phyloP scores from a whole-genome alignment of 1,284 basidiomycete species.

The Malassezia psittaci region DNA sequence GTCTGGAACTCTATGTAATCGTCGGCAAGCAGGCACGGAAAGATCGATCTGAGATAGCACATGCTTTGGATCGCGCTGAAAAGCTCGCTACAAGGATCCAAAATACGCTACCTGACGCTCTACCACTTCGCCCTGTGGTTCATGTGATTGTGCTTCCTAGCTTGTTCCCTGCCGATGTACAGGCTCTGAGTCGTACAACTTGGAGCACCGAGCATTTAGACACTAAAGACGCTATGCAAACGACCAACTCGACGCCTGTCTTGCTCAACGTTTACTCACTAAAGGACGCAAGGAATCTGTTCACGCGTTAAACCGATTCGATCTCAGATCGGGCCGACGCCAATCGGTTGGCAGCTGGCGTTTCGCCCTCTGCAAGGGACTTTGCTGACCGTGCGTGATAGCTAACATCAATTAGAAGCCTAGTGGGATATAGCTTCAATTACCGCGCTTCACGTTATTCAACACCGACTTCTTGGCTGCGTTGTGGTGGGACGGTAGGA shows the following conservation, averaged over 20 bases:
- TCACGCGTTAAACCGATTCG: neutral
- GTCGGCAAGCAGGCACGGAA: constrained; percentile 29
- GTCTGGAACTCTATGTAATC: constrained; percentile 30
- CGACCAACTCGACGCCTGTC: neutral
- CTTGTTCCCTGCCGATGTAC: constrained; percentile 25
- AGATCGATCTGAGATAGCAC: constrained; percentile 17
- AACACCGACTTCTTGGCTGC: too few relatives aligned
- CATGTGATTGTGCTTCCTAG: constrained; percentile 34
- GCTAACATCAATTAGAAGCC: neutral
- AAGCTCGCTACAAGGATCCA: constrained; percentile 17
- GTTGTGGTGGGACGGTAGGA: too few relatives aligned
- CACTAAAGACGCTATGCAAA: neutral
- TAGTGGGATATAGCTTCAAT: neutral
- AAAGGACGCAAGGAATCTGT: constrained; percentile 2
- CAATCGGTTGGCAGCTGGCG: constrained; percentile 4
- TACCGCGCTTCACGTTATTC: too few relatives aligned
- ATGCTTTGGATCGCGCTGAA: constrained; percentile 24
- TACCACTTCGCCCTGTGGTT: constrained; percentile 19
- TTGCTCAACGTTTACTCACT: constrained; percentile 6
- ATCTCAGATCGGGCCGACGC: neutral
- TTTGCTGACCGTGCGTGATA: neutral
- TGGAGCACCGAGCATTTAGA: constrained; percentile 15
- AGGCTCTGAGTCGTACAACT: constrained; percentile 23
- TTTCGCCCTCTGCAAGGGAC: neutral
- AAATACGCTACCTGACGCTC: neutral